Evolutionary conservation across 176 grass and related monocot species (phyloP).

Genomic region (Triticum timopheevii): DNA sequence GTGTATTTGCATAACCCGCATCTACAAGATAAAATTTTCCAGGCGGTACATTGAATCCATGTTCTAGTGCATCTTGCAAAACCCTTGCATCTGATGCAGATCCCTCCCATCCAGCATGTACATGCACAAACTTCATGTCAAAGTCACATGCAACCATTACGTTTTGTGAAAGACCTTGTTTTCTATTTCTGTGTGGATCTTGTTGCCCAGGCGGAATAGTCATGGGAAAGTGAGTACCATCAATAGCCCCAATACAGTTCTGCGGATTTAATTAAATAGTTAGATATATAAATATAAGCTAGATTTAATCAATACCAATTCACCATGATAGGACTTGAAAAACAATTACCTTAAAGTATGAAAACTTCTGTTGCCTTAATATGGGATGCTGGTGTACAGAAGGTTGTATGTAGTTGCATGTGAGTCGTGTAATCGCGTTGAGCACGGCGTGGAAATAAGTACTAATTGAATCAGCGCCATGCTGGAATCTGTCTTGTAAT

Average conservation of each 20-base stretch:
- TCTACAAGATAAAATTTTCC: too few relatives aligned
- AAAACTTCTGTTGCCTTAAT: neutral
- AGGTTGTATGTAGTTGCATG: neutral
- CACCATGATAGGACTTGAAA: too few relatives aligned
- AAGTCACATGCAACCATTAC: too few relatives aligned
- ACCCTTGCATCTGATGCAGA: too few relatives aligned
- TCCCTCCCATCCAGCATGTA: too few relatives aligned
- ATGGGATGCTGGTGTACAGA: neutral
- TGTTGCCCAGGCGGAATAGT: too few relatives aligned
- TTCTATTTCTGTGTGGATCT: too few relatives aligned
- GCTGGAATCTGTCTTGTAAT: neutral
- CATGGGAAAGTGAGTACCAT: neutral
- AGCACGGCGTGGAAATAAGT: neutral
- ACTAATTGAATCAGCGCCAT: conserved; percentile 22
- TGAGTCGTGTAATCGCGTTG: conserved; percentile 18
- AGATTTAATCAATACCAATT: neutral
- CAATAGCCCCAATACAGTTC: neutral
- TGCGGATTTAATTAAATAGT: neutral
- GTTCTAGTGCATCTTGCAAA: too few relatives aligned
- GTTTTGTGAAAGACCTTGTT: too few relatives aligned
- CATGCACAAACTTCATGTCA: too few relatives aligned
- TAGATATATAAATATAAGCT: neutral
- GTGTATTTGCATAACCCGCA: too few relatives aligned
- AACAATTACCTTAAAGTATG: conserved; percentile 20
- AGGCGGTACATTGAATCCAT: too few relatives aligned